A percentile compares a stretch with the other conserved stretches of the same genome.
These are phyloP conservation scores for Catenaria anguillulae DNA, from an alignment of 371 early-diverging fungal species.

Conservation along the genomic window DNA sequence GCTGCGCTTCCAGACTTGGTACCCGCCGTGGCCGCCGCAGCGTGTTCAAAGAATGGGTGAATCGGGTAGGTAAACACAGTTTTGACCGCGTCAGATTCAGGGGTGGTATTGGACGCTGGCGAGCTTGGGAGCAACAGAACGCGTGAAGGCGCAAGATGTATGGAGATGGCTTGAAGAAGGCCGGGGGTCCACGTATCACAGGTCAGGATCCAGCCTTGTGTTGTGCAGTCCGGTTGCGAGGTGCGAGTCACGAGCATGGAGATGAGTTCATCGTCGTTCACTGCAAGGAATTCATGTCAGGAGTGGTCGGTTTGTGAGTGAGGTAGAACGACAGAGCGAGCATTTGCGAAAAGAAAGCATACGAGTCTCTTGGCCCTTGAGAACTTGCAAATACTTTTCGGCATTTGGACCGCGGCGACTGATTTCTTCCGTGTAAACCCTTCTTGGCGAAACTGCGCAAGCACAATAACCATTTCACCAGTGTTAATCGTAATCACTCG, in stretches of 20 bases:
- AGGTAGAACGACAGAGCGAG: too few species aligned
- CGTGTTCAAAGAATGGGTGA: neutral
- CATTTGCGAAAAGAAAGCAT: neutral
- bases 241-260: neutral
- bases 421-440: neutral
- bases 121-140: neutral
- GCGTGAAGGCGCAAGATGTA: neutral
- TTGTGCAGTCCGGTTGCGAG: neutral
- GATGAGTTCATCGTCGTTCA: too few species aligned
- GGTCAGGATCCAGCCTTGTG: neutral
- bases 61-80: neutral
- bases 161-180: neutral
- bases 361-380: neutral
- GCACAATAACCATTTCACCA: neutral
- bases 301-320: too few species aligned
- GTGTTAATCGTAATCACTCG: too few species aligned
- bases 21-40: too few species aligned
- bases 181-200: too few species aligned
- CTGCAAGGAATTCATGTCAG: too few species aligned
- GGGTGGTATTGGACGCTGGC: too few species aligned
- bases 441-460: neutral
- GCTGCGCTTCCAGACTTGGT: neutral
- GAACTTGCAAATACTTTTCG: neutral
- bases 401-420: neutral
- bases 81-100: neutral